These are phyloP conservation scores for Fagus sylvatica DNA, from an alignment of 306 rosid species.

Conservation along the genomic window DNA sequence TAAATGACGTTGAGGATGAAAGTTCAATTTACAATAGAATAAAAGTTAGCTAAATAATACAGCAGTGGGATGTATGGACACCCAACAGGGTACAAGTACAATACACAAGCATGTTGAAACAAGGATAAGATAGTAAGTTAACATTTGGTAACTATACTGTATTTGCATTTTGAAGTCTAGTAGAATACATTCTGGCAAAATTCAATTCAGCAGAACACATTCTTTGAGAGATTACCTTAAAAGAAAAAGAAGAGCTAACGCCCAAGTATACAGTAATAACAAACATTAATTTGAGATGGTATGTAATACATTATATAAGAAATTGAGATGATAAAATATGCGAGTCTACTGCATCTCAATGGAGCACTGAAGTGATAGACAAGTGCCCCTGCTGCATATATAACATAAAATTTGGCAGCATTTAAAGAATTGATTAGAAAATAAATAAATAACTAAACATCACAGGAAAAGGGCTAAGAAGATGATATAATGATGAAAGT, in stretches of 20 bases:
- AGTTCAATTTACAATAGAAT: neutral
- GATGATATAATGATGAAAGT: neutral
- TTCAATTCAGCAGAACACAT: too few relatives aligned
- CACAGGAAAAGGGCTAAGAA: too few relatives aligned
- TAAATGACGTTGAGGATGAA: neutral
- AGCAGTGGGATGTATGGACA: neutral
- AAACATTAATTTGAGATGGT: neutral
- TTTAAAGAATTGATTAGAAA: neutral
- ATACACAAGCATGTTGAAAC: neutral
- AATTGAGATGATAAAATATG: neutral
- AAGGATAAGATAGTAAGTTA: neutral
- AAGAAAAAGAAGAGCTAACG: neutral
- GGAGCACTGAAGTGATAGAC: neutral
- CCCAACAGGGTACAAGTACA: neutral
- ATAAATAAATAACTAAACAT: neutral
- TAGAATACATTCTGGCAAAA: too few relatives aligned
- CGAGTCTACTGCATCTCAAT: neutral
- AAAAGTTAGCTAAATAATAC: neutral
- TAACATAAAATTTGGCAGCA: neutral
- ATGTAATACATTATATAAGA: too few relatives aligned
- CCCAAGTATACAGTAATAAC: neutral
- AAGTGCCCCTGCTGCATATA: neutral
- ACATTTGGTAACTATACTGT: too few relatives aligned
- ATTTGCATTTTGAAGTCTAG: too few relatives aligned
- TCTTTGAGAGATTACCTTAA: neutral